Conservation (phyloP, 2,329 filamentous ascomycete genomes). For the Stemphylium lycopersici region DNA sequence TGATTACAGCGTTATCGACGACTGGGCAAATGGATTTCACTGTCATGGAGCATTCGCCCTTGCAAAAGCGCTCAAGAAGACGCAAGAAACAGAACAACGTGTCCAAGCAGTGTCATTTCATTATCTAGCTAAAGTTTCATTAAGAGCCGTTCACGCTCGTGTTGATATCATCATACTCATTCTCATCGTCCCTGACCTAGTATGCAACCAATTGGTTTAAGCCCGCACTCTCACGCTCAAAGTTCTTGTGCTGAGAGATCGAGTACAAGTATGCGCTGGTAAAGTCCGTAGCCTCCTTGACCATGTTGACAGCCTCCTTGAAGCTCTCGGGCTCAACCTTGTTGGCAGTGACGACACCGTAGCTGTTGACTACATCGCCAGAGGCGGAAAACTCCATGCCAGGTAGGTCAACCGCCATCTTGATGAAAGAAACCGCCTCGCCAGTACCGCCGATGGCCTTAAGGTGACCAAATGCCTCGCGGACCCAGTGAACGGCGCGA, state of each 20-base stretch:
- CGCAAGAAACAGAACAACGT: background rate
- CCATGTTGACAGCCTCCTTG: slow-evolving; percentile 66
- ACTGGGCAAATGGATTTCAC: too few species aligned
- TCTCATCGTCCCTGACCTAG: slow-evolving; percentile 47
- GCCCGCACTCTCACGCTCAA: slow-evolving; percentile 74
- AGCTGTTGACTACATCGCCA: slow-evolving; percentile 66
- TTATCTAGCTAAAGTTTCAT: background rate
- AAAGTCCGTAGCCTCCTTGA: slow-evolving; percentile 72
- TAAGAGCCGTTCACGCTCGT: background rate
- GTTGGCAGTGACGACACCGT: slow-evolving; percentile 75
- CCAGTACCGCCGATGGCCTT: slow-evolving; percentile 80
- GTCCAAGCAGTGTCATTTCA: slow-evolving; percentile 2
- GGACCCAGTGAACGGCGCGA: slow-evolving; percentile 75
- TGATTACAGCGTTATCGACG: too few species aligned
- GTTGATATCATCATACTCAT: background rate
- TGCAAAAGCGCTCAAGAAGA: too few species aligned
- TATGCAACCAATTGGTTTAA: slow-evolving; percentile 71
- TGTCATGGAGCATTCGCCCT: too few species aligned
- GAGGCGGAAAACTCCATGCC: slow-evolving; percentile 58
- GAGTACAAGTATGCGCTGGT: slow-evolving; percentile 72
- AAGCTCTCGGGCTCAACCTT: slow-evolving; percentile 62
- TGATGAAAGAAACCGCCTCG: slow-evolving; percentile 70
- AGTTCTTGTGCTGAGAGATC: slow-evolving; percentile 76
- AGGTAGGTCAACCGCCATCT: slow-evolving; percentile 54
- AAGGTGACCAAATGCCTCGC: slow-evolving; percentile 81